These are phyloP conservation scores for Hyphopichia homilentoma DNA, from an alignment of 805 yeast species.

Conservation along the genomic window DNA sequence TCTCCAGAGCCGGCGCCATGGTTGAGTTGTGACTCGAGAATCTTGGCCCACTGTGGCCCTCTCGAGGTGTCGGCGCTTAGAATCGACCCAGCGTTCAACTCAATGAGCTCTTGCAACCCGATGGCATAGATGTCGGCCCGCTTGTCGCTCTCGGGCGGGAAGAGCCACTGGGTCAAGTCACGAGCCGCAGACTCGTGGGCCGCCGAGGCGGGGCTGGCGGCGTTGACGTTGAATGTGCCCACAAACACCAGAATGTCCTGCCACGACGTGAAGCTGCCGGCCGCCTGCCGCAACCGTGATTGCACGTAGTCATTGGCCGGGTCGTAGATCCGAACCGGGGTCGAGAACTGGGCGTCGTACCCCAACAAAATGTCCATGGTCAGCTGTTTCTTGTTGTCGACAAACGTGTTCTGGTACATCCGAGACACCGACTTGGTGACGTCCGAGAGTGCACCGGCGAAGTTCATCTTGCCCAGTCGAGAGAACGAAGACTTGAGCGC, in stretches of 20 bases:
- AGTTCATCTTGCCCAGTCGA: slow-evolving; percentile 91
- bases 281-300: slow-evolving; percentile 49
- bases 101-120: slow-evolving; percentile 87
- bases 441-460: slow-evolving; percentile 96
- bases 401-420: slow-evolving; percentile 92
- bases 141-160: slow-evolving; percentile 53
- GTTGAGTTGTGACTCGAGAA: slow-evolving; percentile 62
- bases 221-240: slow-evolving; percentile 89
- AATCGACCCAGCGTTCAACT: slow-evolving; percentile 86
- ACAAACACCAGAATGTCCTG: slow-evolving; percentile 62
- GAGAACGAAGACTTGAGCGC: slow-evolving; percentile 85
- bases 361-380: slow-evolving; percentile 87
- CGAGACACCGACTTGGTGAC: slow-evolving; percentile 94
- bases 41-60: slow-evolving; percentile 73
- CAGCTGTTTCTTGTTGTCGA: slow-evolving; percentile 86
- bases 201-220: slow-evolving; percentile 43
- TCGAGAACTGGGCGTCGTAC: slow-evolving; percentile 61
- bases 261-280: slow-evolving; percentile 55
- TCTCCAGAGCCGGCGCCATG: slow-evolving; percentile 28
- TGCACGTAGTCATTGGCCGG: slow-evolving; percentile 86
- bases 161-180: slow-evolving; percentile 76
- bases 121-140: slow-evolving; percentile 68
- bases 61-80: slow-evolving; percentile 80
- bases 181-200: slow-evolving; percentile 38
- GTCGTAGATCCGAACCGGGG: slow-evolving; percentile 72